phyloP scores from a whole-genome alignment of 1,284 basidiomycete species.

The Ustilago sp. region DNA sequence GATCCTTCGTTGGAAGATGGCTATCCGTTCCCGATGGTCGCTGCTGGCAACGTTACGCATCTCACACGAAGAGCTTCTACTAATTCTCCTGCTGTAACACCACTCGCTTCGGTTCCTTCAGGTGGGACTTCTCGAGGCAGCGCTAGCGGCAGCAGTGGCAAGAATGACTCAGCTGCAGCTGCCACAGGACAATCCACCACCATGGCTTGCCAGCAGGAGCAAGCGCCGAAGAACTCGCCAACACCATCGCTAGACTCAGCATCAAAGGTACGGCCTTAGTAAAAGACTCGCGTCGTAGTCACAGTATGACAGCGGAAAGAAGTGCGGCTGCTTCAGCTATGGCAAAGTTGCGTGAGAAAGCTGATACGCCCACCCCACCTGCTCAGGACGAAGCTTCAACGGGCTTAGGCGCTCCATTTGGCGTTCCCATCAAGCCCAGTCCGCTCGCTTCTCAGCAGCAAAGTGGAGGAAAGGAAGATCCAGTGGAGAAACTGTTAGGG shows the following conservation, averaged over 20 bases:
- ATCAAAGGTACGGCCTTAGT: conserved; percentile 53
- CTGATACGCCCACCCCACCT: conserved; percentile 18
- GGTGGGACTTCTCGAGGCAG: not conserved
- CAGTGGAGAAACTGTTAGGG: conserved; percentile 23
- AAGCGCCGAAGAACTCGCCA: conserved; percentile 54
- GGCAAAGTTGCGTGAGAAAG: conserved; percentile 38
- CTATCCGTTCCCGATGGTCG: conserved; percentile 58
- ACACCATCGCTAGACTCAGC: conserved; percentile 57
- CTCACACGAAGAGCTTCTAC: conserved; percentile 47
- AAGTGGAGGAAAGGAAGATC: conserved; percentile 1
- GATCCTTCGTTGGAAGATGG: conserved; percentile 33
- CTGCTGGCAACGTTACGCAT: conserved; percentile 20
- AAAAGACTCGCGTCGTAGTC: conserved; percentile 24
- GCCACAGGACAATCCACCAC: not conserved
- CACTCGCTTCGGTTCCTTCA: conserved; percentile 28
- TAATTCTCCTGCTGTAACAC: conserved; percentile 46
- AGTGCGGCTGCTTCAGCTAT: conserved; percentile 43
- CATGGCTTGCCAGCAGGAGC: conserved; percentile 12
- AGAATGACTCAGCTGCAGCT: conserved; percentile 1
- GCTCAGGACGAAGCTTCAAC: conserved; percentile 5
- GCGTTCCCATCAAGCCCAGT: conserved; percentile 7
- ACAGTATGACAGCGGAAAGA: conserved; percentile 43
- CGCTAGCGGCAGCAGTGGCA: not conserved
- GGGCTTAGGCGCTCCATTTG: conserved; percentile 18
- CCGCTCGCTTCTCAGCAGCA: conserved; percentile 9